A percentile compares a stretch with the other conserved stretches of the same genome.
phyloP scores from a whole-genome alignment of 495 filamentous ascomycete species.

The Penicillium riverlandense region DNA sequence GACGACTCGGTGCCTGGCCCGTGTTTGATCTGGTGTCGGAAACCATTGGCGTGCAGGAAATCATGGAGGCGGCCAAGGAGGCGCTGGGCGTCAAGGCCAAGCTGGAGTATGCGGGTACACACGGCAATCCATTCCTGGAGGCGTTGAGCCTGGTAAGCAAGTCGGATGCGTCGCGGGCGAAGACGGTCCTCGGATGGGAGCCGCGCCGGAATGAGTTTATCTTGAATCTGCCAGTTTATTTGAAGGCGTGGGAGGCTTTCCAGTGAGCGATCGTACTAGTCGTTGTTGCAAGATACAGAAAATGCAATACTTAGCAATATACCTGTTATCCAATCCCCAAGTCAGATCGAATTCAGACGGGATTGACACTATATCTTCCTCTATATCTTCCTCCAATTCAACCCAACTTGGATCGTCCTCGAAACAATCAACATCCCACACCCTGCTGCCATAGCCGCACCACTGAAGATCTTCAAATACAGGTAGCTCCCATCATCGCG shows the following conservation, averaged over 20 bases:
- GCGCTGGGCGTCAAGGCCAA: constrained; percentile 1
- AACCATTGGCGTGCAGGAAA: constrained; percentile 5
- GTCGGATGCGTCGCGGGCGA: constrained; percentile 21
- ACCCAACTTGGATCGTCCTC: too few relatives aligned
- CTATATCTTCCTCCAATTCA: too few relatives aligned
- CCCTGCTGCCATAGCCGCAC: neutral
- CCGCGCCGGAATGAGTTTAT: constrained; percentile 16
- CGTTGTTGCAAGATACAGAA: too few relatives aligned
- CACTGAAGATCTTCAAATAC: neutral
- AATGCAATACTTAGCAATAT: too few relatives aligned
- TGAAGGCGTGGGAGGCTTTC: constrained; percentile 2
- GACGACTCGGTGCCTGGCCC: constrained; percentile 26
- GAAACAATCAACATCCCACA: too few relatives aligned
- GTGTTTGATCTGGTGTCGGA: constrained; percentile 36
- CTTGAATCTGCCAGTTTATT: constrained; percentile 7
- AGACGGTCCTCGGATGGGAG: constrained; percentile 29
- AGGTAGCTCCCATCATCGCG: neutral
- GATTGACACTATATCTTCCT: too few relatives aligned
- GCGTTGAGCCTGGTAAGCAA: constrained; percentile 9
- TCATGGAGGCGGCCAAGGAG: constrained; percentile 3
- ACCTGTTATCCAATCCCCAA: too few relatives aligned
- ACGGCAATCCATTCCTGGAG: constrained; percentile 5
- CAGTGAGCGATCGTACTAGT: neutral
- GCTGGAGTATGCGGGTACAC: constrained; percentile 7
- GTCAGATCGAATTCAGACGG: too few relatives aligned